Evolutionary conservation across 441 rosid genomes (phyloP).

Genomic region (Populus hybrid): DNA sequence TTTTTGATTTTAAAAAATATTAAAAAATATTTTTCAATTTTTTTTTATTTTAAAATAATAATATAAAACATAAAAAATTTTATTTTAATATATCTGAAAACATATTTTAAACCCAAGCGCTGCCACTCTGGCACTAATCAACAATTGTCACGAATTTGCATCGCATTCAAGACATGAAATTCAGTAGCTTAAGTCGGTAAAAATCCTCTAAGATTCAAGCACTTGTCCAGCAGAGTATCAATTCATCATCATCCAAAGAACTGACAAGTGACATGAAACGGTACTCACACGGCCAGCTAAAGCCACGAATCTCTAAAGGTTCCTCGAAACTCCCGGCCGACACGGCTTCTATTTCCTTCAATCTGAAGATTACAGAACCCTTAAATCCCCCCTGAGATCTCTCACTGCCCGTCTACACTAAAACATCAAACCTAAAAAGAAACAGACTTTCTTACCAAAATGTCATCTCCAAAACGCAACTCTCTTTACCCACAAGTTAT

Average conservation of each 20-base stretch:
- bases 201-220: not conserved
- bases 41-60: no score
- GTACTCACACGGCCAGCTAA: slow-evolving; percentile 23
- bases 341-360: slow-evolving; percentile 31
- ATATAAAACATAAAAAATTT: no score
- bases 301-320: slow-evolving; percentile 18
- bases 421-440: not conserved
- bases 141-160: no score
- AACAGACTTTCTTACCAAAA: not conserved
- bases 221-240: not conserved
- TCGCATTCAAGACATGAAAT: no score
- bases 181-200: not conserved
- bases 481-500: slow-evolving; percentile 53
- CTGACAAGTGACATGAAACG: not conserved
- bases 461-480: slow-evolving; percentile 12
- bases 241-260: no score
- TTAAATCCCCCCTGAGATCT: not conserved
- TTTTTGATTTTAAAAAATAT: no score
- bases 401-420: not conserved
- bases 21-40: no score
- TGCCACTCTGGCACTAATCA: no score
- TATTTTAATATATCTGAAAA: no score
- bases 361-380: slow-evolving; percentile 13
- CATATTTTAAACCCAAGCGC: no score
- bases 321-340: not conserved